Evolutionary conservation across 805 yeast genomes (phyloP), one percentile per base, ranked within the genome.

Genomic region (Kockiozyma suomiensis): DNA sequence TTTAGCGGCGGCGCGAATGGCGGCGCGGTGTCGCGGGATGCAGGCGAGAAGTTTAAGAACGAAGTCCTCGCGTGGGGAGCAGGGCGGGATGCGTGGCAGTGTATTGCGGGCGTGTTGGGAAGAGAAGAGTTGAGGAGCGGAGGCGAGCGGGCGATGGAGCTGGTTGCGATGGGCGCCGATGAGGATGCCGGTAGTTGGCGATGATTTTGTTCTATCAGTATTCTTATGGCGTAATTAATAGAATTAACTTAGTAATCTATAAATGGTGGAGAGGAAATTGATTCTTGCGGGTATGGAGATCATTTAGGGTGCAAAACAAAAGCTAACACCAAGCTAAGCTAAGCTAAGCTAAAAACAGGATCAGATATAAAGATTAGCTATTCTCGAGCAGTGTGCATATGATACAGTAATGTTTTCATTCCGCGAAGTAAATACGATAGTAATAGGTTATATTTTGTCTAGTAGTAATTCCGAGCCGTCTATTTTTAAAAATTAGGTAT

Each of bases 61-160:
- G 80, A 84, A 59, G 86, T 94, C 0, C 76, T 94, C 60, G 83
- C 82, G 69, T 93, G 97, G 97, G 99, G 99, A 23, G 99, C 99
- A 0, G 83, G 96, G 2, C 80, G 84, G 61, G 91, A 90, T 69
- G 96, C 98, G 0, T 90, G 97, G 96, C 76, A 78, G 21, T 86
- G 96, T 70, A 76, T 94, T 17, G 88, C 96, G 0, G 88, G 87
- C 58, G 91, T 88, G 2, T 76, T 94, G 53, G 90, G 85, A 53
- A 79, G 82, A 32, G 84, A 84, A 0, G 81, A 78, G 48, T 74
- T 91, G 47, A 76, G 77, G 2, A 75, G 77, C 26, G 97, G 97
- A 3, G 96, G 87, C 60, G 76, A 81, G 25, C 73, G 75, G 38
- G 92, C 96, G 1, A 90, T 91, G 90, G 56, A 50, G 54, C 17